Evolutionary conservation across 768 basidiomycete species (phyloP).

Genomic region (Hydnum rufescens): DNA sequence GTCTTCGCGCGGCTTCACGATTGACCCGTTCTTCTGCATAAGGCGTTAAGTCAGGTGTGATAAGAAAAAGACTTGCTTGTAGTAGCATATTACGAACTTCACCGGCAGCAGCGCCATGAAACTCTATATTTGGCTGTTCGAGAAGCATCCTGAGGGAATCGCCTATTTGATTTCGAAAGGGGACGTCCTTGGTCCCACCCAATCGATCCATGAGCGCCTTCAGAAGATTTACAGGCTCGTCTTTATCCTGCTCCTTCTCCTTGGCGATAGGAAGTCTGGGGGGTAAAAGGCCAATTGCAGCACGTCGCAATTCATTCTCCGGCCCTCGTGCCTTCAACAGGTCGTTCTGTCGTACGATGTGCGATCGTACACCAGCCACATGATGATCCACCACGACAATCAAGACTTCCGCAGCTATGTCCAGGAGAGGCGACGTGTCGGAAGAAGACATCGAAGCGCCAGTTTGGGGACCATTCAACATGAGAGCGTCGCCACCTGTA

Average conservation of each 20-base stretch:
- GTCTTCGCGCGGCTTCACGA: conserved; percentile 32
- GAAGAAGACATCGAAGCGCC: conserved; percentile 25
- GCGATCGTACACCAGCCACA: conserved; percentile 62
- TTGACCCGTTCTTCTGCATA: conserved; percentile 28
- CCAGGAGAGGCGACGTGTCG: conserved; percentile 38
- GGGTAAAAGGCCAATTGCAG: background rate
- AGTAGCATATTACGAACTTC: conserved; percentile 1
- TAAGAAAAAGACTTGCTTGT: background rate
- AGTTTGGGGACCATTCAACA: background rate
- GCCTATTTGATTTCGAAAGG: conserved; percentile 76
- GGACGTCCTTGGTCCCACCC: conserved; percentile 33
- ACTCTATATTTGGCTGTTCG: conserved; percentile 39
- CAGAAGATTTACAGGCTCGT: conserved; percentile 5
- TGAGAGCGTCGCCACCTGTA: too few species aligned
- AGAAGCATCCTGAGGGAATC: conserved; percentile 71
- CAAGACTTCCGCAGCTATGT: conserved; percentile 71
- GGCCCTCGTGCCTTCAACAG: conserved; percentile 16
- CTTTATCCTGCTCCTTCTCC: conserved; percentile 1
- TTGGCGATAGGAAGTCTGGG: conserved; percentile 2
- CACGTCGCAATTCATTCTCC: conserved; percentile 10
- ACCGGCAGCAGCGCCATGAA: conserved; percentile 8
- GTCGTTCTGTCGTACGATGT: conserved; percentile 61
- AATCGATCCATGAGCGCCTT: conserved; percentile 6
- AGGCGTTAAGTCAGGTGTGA: background rate
- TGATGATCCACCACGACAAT: conserved; percentile 80